A percentile compares a stretch with the other conserved stretches of the same genome.
Evolutionary conservation across 805 yeast genomes (phyloP).

Genomic region (Lachancea meyersii): DNA sequence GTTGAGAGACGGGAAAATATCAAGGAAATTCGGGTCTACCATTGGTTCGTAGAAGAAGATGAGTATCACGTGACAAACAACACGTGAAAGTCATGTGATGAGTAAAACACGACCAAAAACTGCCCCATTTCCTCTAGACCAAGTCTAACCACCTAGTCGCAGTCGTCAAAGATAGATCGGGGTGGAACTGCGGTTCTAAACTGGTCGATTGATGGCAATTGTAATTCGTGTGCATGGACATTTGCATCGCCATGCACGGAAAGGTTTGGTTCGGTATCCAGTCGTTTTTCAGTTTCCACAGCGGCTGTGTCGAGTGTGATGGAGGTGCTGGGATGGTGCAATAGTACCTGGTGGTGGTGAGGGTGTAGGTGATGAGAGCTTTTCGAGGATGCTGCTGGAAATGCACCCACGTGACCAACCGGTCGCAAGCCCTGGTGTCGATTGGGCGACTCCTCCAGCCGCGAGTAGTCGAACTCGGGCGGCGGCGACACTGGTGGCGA

Average conservation of each 20-base stretch:
- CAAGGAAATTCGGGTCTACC: slow-evolving; percentile 4
- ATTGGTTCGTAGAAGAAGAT: slow-evolving; percentile 7
- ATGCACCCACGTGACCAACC: background rate
- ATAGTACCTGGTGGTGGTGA: slow-evolving; percentile 4
- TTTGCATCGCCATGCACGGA: background rate
- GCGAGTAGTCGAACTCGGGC: slow-evolving; percentile 35
- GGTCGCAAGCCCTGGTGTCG: slow-evolving; percentile 4
- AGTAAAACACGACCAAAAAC: too few species aligned
- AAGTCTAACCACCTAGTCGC: too few species aligned
- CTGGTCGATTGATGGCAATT: slow-evolving; percentile 7
- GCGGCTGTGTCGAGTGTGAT: slow-evolving; percentile 21
- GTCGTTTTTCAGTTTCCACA: background rate
- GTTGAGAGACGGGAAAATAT: too few species aligned
- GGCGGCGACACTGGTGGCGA: slow-evolving; percentile 42
- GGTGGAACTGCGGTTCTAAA: slow-evolving; percentile 36
- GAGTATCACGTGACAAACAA: background rate
- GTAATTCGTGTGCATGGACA: background rate
- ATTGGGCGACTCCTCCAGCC: slow-evolving; percentile 35
- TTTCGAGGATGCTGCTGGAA: too few species aligned
- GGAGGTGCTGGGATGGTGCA: slow-evolving; percentile 17
- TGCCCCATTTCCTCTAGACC: too few species aligned
- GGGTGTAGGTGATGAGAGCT: too few species aligned
- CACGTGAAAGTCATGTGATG: background rate
- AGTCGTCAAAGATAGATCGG: slow-evolving; percentile 34
- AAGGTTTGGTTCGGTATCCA: background rate